Percentiles rank a stretch among this genome's conserved stretches.
phyloP scores from a whole-genome alignment of 1,139 yeast species.

The Protomyces gravidus region DNA sequence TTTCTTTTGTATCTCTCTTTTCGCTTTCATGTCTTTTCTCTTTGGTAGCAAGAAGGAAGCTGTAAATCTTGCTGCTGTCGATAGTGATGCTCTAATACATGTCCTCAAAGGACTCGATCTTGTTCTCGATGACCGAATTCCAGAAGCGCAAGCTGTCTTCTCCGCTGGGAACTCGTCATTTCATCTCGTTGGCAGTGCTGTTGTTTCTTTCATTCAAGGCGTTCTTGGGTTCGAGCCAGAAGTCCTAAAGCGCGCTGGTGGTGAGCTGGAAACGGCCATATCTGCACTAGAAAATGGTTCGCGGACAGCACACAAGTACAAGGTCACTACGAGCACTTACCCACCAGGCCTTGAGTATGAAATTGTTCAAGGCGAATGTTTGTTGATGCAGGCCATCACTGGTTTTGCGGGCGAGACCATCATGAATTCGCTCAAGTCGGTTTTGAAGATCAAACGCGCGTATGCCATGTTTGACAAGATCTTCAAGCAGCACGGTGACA shows the following conservation, averaged over 20 bases:
- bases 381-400: conserved; percentile 24
- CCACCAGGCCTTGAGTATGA: conserved; percentile 25
- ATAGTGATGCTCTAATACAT: conserved; percentile 21
- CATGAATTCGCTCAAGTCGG: conserved; percentile 26
- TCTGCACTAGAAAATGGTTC: conserved; percentile 61
- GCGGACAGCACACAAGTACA: conserved; percentile 36
- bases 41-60: conserved; percentile 18
- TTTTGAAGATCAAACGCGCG: conserved; percentile 22
- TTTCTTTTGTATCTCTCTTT: not conserved
- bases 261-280: conserved; percentile 70
- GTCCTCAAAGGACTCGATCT: conserved; percentile 27
- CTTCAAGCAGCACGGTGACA: conserved; percentile 26
- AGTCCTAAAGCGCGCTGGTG: conserved; percentile 56
- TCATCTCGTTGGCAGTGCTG: conserved; percentile 26
- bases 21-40: conserved; percentile 8
- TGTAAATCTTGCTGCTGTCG: conserved; percentile 18
- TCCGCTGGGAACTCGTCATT: conserved; percentile 10
- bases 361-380: conserved; percentile 17
- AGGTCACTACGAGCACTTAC: conserved; percentile 16
- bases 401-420: conserved; percentile 26
- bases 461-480: conserved; percentile 15
- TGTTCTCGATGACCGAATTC: conserved; percentile 25
- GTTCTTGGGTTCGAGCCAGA: conserved; percentile 38
- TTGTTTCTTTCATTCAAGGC: conserved; percentile 23
- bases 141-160: conserved; percentile 19